Conservation (phyloP, 2,329 filamentous ascomycete species). For the Colletotrichum godetiae region DNA sequence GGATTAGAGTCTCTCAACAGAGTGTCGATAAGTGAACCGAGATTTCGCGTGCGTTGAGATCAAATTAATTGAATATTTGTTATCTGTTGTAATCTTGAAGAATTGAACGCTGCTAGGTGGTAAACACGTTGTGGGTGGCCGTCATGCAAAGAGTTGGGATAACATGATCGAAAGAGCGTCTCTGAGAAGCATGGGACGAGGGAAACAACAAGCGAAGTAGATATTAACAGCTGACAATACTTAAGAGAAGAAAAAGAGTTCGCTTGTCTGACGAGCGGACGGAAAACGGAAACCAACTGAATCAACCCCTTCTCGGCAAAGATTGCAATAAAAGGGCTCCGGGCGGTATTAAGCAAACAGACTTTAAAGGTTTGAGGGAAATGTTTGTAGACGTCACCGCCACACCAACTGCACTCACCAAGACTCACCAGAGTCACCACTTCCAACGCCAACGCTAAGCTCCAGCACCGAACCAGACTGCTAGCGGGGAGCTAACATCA, state of each 20-base stretch:
- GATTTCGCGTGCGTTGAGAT: neutral
- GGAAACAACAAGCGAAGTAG: neutral
- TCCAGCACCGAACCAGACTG: neutral
- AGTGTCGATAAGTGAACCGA: neutral
- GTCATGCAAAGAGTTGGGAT: neutral
- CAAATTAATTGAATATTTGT: neutral
- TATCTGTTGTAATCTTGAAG: neutral
- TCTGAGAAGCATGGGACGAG: neutral
- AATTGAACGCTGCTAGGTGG: neutral
- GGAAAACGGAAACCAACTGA: neutral
- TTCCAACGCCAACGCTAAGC: conserved; percentile 3
- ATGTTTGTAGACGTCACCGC: neutral
- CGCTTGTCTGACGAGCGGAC: neutral
- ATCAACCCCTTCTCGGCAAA: neutral
- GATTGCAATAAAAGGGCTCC: neutral
- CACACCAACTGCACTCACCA: neutral
- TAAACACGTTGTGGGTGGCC: neutral
- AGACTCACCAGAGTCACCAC: neutral
- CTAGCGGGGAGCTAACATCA: neutral
- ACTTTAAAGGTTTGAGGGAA: neutral
- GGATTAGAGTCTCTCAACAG: neutral
- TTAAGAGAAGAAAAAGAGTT: neutral
- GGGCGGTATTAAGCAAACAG: neutral
- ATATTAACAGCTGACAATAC: neutral
- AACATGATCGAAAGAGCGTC: neutral